phyloP scores from a whole-genome alignment of 176 grass and related monocot genomes.

The Metroxylon sagu region DNA sequence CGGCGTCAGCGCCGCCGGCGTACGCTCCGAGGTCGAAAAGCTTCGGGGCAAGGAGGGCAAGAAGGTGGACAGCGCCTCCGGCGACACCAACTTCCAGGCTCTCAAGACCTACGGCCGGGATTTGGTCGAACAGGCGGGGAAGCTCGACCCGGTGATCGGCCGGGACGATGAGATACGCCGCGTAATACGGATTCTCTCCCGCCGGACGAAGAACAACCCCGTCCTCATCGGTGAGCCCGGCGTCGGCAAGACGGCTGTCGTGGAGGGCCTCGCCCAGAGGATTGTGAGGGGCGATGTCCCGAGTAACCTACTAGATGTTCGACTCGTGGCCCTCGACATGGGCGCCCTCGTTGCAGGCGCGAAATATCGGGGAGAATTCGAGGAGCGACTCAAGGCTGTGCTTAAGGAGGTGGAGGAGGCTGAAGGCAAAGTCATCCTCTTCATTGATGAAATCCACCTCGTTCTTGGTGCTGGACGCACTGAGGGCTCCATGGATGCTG shows the following conservation, averaged over 20 bases:
- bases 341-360: slow-evolving; percentile 38
- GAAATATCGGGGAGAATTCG: slow-evolving; percentile 50
- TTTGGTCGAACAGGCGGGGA: slow-evolving; percentile 58
- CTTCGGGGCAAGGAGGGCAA: slow-evolving; percentile 28
- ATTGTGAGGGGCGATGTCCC: slow-evolving; percentile 47
- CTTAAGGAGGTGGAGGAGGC: slow-evolving; percentile 66
- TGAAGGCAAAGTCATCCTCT: slow-evolving; percentile 63
- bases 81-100: slow-evolving; percentile 59
- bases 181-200: slow-evolving; percentile 36
- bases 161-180: slow-evolving; percentile 56
- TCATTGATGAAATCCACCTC: slow-evolving; percentile 65
- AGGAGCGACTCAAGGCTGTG: slow-evolving; percentile 52
- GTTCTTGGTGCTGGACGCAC: slow-evolving; percentile 39
- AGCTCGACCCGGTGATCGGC: slow-evolving; percentile 57
- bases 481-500: slow-evolving; percentile 48
- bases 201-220: slow-evolving; percentile 45
- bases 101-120: slow-evolving; percentile 57
- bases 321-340: slow-evolving; percentile 50
- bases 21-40: slow-evolving; percentile 60
- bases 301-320: slow-evolving; percentile 45
- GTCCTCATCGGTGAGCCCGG: slow-evolving; percentile 73
- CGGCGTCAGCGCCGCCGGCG: slow-evolving; percentile 31
- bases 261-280: slow-evolving; percentile 61
- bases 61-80: slow-evolving; percentile 49
- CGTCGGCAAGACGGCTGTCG: slow-evolving; percentile 58